phyloP scores from a whole-genome alignment of 2,329 filamentous ascomycete species.

The Trichoderma koningii region DNA sequence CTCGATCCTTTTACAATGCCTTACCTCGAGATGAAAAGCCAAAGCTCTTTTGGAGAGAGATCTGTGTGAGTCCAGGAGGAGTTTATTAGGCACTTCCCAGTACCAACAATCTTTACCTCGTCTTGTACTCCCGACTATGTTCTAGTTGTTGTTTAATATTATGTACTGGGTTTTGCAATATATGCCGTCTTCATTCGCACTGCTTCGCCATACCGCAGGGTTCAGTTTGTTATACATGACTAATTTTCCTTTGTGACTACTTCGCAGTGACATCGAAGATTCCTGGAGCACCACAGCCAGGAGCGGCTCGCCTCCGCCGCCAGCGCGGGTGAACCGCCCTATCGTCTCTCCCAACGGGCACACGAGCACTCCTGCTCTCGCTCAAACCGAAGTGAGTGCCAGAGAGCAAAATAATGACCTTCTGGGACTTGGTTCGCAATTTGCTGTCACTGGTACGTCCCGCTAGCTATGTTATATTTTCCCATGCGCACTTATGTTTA shows the following conservation, averaged over 20 bases:
- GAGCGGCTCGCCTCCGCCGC: background rate
- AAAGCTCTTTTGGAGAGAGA: background rate
- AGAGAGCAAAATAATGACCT: background rate
- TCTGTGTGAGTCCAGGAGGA: background rate
- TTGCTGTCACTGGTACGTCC: background rate
- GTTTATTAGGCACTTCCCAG: background rate
- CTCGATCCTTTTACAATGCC: background rate
- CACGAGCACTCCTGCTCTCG: background rate
- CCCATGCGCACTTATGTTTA: no score
- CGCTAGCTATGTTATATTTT: rapidly evolving
- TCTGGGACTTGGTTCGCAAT: background rate
- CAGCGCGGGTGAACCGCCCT: no score
- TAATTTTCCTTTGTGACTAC: background rate
- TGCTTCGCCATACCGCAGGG: no score
- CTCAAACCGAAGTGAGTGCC: background rate
- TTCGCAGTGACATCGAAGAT: background rate
- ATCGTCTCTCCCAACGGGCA: no score
- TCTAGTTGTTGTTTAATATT: no score
- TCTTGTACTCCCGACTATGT: no score
- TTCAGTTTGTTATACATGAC: background rate
- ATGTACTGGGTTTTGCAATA: no score
- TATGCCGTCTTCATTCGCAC: no score
- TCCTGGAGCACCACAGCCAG: background rate
- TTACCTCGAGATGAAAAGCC: background rate
- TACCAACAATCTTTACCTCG: no score